phyloP scores from a whole-genome alignment of 2,329 filamentous ascomycete genomes.

The Acarospora socialis region DNA sequence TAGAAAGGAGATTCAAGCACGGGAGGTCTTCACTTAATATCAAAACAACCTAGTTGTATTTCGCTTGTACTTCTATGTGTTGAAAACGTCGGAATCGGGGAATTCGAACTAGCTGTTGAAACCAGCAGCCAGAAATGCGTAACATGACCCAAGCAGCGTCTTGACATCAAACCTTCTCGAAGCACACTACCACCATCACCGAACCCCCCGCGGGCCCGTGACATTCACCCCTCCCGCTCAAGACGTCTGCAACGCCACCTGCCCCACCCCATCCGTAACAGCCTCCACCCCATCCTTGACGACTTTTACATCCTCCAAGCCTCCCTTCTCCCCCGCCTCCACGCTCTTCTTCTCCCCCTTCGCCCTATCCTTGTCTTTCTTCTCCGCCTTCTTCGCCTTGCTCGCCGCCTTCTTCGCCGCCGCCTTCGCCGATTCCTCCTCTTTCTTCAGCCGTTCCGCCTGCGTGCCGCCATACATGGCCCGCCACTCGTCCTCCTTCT shows the following conservation, averaged over 20 bases:
- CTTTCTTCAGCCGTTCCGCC: slow-evolving; percentile 53
- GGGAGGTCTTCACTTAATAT: too few species aligned
- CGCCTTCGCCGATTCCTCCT: slow-evolving; percentile 46
- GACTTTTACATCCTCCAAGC: slow-evolving; percentile 14
- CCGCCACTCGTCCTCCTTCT: slow-evolving; percentile 74
- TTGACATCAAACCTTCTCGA: too few species aligned
- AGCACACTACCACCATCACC: too few species aligned
- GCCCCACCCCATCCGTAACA: background rate
- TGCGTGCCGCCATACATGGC: slow-evolving; percentile 56
- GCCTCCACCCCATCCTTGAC: slow-evolving; percentile 6
- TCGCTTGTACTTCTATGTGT: too few species aligned
- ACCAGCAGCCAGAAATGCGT: too few species aligned
- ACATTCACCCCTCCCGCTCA: too few species aligned
- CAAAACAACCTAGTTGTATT: too few species aligned
- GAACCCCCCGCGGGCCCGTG: too few species aligned
- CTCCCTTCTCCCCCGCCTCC: slow-evolving; percentile 16
- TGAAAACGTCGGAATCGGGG: too few species aligned
- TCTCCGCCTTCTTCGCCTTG: slow-evolving; percentile 33
- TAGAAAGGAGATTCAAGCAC: too few species aligned
- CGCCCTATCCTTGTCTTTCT: slow-evolving; percentile 23
- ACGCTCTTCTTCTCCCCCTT: slow-evolving; percentile 19
- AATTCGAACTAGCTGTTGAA: too few species aligned
- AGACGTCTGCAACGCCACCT: background rate
- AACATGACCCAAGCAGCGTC: too few species aligned
- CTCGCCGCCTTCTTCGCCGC: slow-evolving; percentile 30